A percentile compares a stretch with the other conserved stretches of the same genome.
Conservation (phyloP, 305 asterid genomes). For the Fraxinus dipetala region DNA sequence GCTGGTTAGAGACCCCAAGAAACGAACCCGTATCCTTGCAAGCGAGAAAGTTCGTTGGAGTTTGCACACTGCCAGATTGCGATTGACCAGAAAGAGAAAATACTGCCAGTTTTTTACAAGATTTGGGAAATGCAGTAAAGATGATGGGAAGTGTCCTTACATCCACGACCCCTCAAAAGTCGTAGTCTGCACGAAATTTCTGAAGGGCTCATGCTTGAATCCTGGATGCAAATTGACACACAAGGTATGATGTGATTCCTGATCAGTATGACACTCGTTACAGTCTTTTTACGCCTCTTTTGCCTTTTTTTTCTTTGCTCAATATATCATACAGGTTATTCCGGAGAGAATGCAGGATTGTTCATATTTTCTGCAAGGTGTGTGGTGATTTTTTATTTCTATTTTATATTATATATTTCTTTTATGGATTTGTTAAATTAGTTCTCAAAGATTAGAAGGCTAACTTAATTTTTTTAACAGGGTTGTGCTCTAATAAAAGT, state of each 20-base stretch:
- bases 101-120: slow-evolving; percentile 93
- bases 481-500: slow-evolving; percentile 78
- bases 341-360: slow-evolving; percentile 99
- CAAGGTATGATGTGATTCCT: slow-evolving; percentile 53
- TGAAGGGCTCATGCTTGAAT: slow-evolving; percentile 70
- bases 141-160: slow-evolving; percentile 80
- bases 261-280: slow-evolving; percentile 17
- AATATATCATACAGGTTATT: slow-evolving; percentile 56
- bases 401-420: not conserved
- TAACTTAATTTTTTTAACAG: slow-evolving; percentile 47
- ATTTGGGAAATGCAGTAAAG: slow-evolving; percentile 93
- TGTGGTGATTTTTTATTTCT: slow-evolving; percentile 2
- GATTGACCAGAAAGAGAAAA: slow-evolving; percentile 77
- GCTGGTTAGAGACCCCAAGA: slow-evolving; percentile 94
- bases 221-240: slow-evolving; percentile 83
- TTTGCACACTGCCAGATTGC: slow-evolving; percentile 86
- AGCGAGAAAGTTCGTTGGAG: slow-evolving; percentile 97
- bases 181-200: slow-evolving; percentile 89
- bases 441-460: slow-evolving; percentile 19
- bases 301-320: slow-evolving; percentile 32
- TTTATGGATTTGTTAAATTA: slow-evolving; percentile 14
- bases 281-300: not conserved
- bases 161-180: slow-evolving; percentile 85
- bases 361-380: slow-evolving; percentile 90
- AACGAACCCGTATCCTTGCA: slow-evolving; percentile 76